Evolutionary conservation across 2,329 filamentous ascomycete species (phyloP).

Genomic region (Grosmannia penicillata): DNA sequence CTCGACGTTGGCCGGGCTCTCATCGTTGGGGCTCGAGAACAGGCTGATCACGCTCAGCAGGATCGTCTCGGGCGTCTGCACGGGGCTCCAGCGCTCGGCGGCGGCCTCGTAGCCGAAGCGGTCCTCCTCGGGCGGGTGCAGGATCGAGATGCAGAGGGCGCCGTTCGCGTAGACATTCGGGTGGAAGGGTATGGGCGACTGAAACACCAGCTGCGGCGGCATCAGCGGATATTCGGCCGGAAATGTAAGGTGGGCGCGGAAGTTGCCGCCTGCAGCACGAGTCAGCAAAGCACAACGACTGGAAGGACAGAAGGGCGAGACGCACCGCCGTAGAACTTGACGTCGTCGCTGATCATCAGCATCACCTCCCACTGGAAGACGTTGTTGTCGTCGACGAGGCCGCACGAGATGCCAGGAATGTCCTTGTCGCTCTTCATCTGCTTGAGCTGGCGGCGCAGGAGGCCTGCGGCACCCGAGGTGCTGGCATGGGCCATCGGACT

Average conservation of each 20-base stretch:
- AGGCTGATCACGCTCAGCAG: conserved; percentile 84
- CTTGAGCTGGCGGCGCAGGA: conserved; percentile 77
- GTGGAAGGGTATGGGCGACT: conserved; percentile 72
- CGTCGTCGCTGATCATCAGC: conserved; percentile 94
- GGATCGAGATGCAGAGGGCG: conserved; percentile 89
- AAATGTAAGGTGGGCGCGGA: conserved; percentile 72
- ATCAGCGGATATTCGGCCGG: conserved; percentile 73
- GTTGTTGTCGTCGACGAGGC: conserved; percentile 69
- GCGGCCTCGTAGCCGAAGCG: conserved; percentile 86
- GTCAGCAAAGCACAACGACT: background rate
- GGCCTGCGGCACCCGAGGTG: conserved; percentile 31
- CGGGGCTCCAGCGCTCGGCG: conserved; percentile 82
- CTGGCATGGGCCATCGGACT: conserved; percentile 8
- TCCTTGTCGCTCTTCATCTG: conserved; percentile 87
- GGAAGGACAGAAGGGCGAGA: conserved; percentile 4
- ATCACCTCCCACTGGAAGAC: conserved; percentile 98
- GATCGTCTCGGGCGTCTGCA: conserved; percentile 91
- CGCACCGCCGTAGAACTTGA: conserved; percentile 82
- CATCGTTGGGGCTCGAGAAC: conserved; percentile 83
- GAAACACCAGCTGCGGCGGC: conserved; percentile 81
- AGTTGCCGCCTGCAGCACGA: conserved; percentile 65
- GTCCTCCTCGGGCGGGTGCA: conserved; percentile 90
- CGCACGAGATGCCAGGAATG: conserved; percentile 87
- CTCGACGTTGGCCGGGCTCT: conserved; percentile 90
- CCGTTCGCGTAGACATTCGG: conserved; percentile 86